Evolutionary conservation across 495 filamentous ascomycete species (phyloP).

Genomic region (Xeromyces bisporus): DNA sequence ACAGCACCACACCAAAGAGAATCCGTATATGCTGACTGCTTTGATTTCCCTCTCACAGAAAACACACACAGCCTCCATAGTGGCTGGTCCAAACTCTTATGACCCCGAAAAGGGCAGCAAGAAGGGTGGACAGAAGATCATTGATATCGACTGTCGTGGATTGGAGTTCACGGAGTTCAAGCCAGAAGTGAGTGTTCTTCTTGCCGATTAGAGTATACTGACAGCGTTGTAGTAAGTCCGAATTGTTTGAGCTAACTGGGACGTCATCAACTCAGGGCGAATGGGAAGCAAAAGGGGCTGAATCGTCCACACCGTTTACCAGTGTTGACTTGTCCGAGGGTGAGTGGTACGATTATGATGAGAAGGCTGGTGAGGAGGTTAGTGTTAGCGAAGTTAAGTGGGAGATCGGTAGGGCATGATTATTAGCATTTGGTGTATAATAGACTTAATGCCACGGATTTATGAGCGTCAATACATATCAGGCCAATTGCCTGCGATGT

Average conservation of each 20-base stretch:
- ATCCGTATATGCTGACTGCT: no score
- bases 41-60: constrained; percentile 21
- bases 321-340: constrained; percentile 70
- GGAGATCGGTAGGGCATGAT: constrained; percentile 44
- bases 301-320: constrained; percentile 61
- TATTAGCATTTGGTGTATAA: neutral
- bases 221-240: no score
- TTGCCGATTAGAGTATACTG: neutral
- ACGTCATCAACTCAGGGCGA: constrained; percentile 43
- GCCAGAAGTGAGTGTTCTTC: constrained; percentile 45
- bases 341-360: constrained; percentile 84
- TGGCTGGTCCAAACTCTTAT: constrained; percentile 51
- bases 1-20: no score
- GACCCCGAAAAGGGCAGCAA: constrained; percentile 37
- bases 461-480: neutral
- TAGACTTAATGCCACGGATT: neutral
- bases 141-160: constrained; percentile 85
- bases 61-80: constrained; percentile 56
- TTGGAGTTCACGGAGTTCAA: constrained; percentile 84
- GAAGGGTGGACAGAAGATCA: constrained; percentile 53
- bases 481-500: no score
- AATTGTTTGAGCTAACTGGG: neutral
- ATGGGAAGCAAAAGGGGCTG: constrained; percentile 68
- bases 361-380: constrained; percentile 63
- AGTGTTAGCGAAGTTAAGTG: constrained; percentile 87